phyloP scores from a whole-genome alignment of 2,329 filamentous ascomycete genomes.

The Fusarium annulatum region DNA sequence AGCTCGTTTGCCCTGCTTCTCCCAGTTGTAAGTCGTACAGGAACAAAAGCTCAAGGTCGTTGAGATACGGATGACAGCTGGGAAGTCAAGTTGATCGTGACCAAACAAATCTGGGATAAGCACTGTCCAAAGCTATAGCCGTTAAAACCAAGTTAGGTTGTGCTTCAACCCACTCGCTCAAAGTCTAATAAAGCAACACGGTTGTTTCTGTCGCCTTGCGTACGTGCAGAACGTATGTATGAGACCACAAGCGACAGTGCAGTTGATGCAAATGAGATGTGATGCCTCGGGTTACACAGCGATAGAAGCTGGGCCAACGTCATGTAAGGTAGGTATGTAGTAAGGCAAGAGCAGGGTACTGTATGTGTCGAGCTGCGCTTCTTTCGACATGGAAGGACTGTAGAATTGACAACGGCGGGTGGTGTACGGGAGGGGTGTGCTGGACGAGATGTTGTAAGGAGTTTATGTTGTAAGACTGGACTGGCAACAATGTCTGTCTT shows the following conservation, averaged over 20 bases:
- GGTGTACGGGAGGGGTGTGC: slow-evolving; percentile 16
- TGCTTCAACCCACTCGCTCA: slow-evolving; percentile 13
- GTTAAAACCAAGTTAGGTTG: slow-evolving; percentile 1
- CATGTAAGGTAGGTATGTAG: slow-evolving; percentile 29
- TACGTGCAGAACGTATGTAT: slow-evolving; percentile 10
- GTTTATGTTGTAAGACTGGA: slow-evolving; percentile 29
- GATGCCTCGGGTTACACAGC: slow-evolving; percentile 34
- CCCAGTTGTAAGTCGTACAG: slow-evolving; percentile 18
- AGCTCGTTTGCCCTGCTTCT: slow-evolving; percentile 16
- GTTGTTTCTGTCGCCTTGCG: slow-evolving; percentile 35
- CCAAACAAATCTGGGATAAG: background rate
- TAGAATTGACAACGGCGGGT: slow-evolving; percentile 13
- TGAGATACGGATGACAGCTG: background rate
- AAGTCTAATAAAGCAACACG: slow-evolving; percentile 30
- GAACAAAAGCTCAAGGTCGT: background rate
- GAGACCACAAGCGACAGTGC: slow-evolving; percentile 14
- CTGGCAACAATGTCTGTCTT: background rate
- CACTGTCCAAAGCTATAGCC: slow-evolving; percentile 14
- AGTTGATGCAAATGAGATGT: slow-evolving; percentile 32
- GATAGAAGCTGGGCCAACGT: slow-evolving; percentile 28
- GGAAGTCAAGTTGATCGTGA: background rate
- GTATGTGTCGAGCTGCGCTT: background rate
- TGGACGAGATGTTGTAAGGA: slow-evolving; percentile 36
- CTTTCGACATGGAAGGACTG: slow-evolving; percentile 16
- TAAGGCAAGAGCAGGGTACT: background rate